Evolutionary conservation across 495 filamentous ascomycete species (phyloP), one percentile per base, ranked within the genome.

Genomic region (Podospora fimiseda): DNA sequence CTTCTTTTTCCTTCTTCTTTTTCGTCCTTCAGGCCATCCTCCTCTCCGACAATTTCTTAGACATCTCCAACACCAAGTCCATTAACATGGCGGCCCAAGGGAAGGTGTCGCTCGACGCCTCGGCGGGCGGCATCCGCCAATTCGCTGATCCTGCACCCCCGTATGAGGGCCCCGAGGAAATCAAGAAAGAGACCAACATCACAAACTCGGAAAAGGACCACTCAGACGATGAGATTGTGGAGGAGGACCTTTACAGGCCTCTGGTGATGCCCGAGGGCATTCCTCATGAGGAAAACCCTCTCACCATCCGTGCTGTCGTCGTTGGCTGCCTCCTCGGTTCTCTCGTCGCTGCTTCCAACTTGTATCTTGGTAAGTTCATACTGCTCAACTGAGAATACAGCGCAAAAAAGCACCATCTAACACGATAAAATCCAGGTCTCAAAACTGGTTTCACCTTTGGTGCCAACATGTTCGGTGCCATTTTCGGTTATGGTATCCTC

Each of bases 401-500:
- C n/a, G n/a, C n/a, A n/a, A n/a, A n/a, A n/a, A n/a, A n/a, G n/a
- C n/a, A n/a, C n/a, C n/a, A n/a, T n/a, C n/a, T n/a, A n/a, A n/a
- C n/a, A n/a, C n/a, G n/a, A n/a, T n/a, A n/a, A n/a, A n/a, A n/a
- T n/a, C n/a, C 53, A 69, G 66, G 83, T 64, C 69, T 86, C 21
- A 85, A 85, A 63, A 82, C 82, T 38, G 83, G 83, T 21, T 86
- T 80, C 67, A 85, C 77, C 15, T 84, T 85, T 59, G 65, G 71
- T 43, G 80, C 81, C 43, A 76, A 71, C 53, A 71, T 82, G 53
- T 81, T 82, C 51, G 78, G 78, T 16, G 75, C 83, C 46, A 84
- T 86, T 47, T 81, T 84, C 58, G 83, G 83, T 43, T 86, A 83
- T 50, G 80, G 76, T n/a, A 74, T 86, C 49, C 57, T 86, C 53